Evolutionary conservation across 2,329 filamentous ascomycete species (phyloP).

Genomic region (Apiospora pterosperma): DNA sequence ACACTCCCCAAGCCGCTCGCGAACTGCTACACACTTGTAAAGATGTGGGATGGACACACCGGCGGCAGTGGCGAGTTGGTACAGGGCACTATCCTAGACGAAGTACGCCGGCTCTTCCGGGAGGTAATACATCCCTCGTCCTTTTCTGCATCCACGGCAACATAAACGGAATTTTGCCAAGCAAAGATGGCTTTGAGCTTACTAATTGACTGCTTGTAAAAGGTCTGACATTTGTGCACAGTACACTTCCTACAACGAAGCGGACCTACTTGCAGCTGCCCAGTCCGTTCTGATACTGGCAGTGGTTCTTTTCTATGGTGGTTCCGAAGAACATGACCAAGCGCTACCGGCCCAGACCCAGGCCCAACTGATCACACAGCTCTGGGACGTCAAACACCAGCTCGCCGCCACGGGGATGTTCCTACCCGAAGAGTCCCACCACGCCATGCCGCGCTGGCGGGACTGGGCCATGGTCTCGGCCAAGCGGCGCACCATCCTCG

Average conservation of each 20-base stretch:
- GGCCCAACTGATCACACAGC: constrained; percentile 9
- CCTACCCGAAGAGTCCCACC: constrained; percentile 7
- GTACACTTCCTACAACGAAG: background rate
- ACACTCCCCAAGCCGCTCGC: background rate
- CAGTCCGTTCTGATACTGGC: background rate
- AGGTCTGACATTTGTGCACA: background rate
- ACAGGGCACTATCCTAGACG: background rate
- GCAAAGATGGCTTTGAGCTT: background rate
- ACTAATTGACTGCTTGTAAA: background rate
- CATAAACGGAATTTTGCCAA: background rate
- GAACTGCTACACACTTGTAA: background rate
- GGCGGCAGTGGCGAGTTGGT: background rate
- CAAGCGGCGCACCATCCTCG: constrained; percentile 15
- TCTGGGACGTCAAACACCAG: constrained; percentile 14
- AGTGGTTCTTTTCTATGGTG: background rate
- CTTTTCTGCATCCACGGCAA: background rate
- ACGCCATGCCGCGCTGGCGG: constrained; percentile 10
- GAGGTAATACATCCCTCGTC: background rate
- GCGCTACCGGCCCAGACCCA: background rate
- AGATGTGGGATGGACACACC: background rate
- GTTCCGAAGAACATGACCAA: background rate
- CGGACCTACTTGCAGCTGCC: background rate
- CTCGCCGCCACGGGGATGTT: constrained; percentile 13
- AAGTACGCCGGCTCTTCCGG: background rate
- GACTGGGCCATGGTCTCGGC: constrained; percentile 14